Percentiles rank a stretch among this genome's conserved stretches.
These are phyloP conservation scores for Persicaria maculosa DNA, from an alignment of 148 eudicot species.

Conservation along the genomic window DNA sequence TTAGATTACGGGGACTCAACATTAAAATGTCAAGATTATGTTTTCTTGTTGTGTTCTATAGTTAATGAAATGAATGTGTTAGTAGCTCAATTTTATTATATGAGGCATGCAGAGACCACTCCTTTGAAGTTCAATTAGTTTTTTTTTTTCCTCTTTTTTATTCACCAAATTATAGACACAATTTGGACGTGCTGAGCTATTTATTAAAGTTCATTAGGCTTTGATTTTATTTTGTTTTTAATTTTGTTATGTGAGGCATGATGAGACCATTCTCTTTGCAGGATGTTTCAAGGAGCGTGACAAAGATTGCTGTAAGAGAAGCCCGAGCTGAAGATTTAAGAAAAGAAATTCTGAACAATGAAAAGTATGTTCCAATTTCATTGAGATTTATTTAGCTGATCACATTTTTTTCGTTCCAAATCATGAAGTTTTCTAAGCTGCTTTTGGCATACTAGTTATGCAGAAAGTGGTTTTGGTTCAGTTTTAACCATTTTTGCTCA, in stretches of 20 bases:
- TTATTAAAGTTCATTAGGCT: background rate
- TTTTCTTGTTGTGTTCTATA: background rate
- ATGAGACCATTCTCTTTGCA: constrained; percentile 21
- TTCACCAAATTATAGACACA: background rate
- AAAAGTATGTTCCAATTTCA: constrained; percentile 44
- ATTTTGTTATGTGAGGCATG: background rate
- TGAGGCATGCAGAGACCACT: no score
- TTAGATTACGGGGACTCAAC: background rate
- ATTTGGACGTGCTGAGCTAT: background rate
- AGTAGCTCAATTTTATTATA: background rate
- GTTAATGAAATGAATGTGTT: background rate
- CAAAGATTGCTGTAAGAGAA: constrained; percentile 78
- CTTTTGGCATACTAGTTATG: no score
- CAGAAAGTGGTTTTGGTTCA: no score
- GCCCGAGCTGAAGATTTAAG: constrained; percentile 88
- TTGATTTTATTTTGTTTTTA: background rate
- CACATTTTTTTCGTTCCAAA: no score
- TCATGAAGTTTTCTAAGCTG: no score
- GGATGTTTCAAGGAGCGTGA: constrained; percentile 93
- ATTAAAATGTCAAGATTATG: background rate
- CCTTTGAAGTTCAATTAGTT: constrained; percentile 1
- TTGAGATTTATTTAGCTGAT: background rate
- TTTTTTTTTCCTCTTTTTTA: background rate
- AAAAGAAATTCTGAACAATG: constrained; percentile 86
- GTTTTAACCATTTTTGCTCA: no score